These are phyloP conservation scores for Diaporthe citri DNA, from an alignment of 2,329 filamentous ascomycete species.

Conservation along the genomic window DNA sequence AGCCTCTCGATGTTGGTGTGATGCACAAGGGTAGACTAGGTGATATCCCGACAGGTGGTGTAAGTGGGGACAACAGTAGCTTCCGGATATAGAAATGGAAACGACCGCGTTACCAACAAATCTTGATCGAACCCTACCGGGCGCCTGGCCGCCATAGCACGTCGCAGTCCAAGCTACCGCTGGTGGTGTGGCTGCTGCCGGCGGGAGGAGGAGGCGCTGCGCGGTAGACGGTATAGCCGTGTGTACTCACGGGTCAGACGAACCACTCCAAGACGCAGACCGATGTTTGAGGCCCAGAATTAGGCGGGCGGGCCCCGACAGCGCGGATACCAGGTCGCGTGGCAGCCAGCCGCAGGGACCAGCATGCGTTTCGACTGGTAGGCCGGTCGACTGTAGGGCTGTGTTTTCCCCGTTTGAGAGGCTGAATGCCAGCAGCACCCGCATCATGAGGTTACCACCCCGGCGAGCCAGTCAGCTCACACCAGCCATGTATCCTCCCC, in stretches of 20 bases:
- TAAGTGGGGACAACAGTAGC: neutral
- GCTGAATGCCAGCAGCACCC: slow-evolving; percentile 5
- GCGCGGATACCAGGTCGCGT: neutral
- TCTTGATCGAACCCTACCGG: neutral
- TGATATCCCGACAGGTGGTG: neutral
- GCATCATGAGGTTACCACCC: neutral
- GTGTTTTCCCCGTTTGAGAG: neutral
- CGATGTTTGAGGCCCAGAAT: neutral
- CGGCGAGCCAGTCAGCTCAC: slow-evolving; percentile 13
- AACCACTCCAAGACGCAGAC: slow-evolving; percentile 3
- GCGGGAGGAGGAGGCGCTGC: slow-evolving; percentile 6
- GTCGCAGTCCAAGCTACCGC: neutral
- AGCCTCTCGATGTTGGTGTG: neutral
- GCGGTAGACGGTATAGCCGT: slow-evolving; percentile 9
- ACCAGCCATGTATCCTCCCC: neutral
- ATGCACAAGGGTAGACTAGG: neutral
- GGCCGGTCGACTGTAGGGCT: neutral
- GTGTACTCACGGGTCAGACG: neutral
- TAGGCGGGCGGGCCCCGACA: neutral
- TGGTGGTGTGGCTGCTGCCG: neutral
- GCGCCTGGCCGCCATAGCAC: neutral
- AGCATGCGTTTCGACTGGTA: neutral
- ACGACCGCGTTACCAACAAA: neutral
- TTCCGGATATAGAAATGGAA: neutral
- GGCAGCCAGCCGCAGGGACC: neutral